A percentile compares a stretch with the other conserved stretches of the same genome.
Conservation (phyloP, 345 rosid species). For the Moringa oleifera region DNA sequence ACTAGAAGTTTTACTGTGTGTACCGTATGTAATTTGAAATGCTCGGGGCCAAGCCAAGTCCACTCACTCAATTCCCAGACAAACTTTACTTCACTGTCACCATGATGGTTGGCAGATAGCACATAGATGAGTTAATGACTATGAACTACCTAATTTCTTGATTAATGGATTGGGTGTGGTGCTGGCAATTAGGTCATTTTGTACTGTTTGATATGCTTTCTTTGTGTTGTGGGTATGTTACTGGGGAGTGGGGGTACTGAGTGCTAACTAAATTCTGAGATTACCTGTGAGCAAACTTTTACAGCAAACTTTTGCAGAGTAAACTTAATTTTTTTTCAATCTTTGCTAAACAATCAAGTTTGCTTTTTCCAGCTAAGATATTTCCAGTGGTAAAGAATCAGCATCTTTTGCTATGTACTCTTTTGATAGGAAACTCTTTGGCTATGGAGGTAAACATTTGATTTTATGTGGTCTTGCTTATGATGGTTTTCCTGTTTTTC, state of each 20-base stretch:
- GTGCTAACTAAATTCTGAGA: neutral
- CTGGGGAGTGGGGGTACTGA: neutral
- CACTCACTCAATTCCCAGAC: neutral
- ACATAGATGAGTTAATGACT: too few species aligned
- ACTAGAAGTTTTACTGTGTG: too few species aligned
- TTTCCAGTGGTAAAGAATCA: constrained; percentile 93
- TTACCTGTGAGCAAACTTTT: neutral
- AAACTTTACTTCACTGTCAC: neutral
- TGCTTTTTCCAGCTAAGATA: constrained; percentile 60
- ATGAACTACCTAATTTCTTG: neutral
- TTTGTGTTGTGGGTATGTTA: neutral
- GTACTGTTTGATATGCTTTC: neutral
- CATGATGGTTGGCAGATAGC: neutral
- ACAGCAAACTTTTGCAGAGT: neutral
- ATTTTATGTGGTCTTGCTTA: neutral
- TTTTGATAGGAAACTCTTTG: constrained; percentile 83
- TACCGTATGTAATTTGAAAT: neutral
- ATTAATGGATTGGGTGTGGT: too few species aligned
- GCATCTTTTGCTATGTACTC: constrained; percentile 87
- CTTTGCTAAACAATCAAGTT: neutral
- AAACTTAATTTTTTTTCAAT: neutral
- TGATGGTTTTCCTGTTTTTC: neutral
- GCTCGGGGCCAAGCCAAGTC: neutral
- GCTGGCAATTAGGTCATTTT: too few species aligned
- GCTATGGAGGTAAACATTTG: constrained; percentile 80